These are phyloP conservation scores for Torulaspora pretoriensis DNA, from an alignment of 1,139 yeast species.

Conservation along the genomic window DNA sequence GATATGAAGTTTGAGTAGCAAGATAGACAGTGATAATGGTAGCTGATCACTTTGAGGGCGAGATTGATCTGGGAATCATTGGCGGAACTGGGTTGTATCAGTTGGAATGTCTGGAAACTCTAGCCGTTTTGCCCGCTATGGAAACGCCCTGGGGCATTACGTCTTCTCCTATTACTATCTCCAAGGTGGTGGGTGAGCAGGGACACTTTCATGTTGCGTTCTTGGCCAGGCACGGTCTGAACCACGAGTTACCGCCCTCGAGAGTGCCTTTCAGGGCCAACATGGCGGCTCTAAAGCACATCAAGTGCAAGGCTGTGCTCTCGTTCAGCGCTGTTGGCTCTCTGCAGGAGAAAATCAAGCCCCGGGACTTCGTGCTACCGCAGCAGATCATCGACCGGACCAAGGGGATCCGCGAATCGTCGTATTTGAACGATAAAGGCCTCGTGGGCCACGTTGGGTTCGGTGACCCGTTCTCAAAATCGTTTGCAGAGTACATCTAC, in stretches of 20 bases:
- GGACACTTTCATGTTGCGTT: conserved; percentile 75
- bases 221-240: conserved; percentile 87
- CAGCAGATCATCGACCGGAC: conserved; percentile 96
- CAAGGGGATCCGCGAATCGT: conserved; percentile 85
- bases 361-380: conserved; percentile 92
- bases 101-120: conserved; percentile 75
- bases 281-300: conserved; percentile 85
- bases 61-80: conserved; percentile 78
- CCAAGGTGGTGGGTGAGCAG: conserved; percentile 50
- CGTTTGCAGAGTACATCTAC: conserved; percentile 61
- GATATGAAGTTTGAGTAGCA: conserved; percentile 9
- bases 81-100: conserved; percentile 98
- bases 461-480: conserved; percentile 91
- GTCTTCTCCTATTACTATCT: conserved; percentile 87
- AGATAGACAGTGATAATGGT: conserved; percentile 24
- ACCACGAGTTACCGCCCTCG: conserved; percentile 84
- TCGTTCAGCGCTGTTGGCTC: conserved; percentile 98
- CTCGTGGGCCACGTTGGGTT: conserved; percentile 96
- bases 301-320: conserved; percentile 82
- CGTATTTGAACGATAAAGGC: conserved; percentile 81
- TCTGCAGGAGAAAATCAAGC: conserved; percentile 78
- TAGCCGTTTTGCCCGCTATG: conserved; percentile 71
- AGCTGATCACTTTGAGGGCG: conserved; percentile 45
- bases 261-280: conserved; percentile 93
- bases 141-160: conserved; percentile 98